Evolutionary conservation across 345 rosid species (phyloP), one percentile per base, ranked within the genome.

Genomic region (Mercurialis annua): DNA sequence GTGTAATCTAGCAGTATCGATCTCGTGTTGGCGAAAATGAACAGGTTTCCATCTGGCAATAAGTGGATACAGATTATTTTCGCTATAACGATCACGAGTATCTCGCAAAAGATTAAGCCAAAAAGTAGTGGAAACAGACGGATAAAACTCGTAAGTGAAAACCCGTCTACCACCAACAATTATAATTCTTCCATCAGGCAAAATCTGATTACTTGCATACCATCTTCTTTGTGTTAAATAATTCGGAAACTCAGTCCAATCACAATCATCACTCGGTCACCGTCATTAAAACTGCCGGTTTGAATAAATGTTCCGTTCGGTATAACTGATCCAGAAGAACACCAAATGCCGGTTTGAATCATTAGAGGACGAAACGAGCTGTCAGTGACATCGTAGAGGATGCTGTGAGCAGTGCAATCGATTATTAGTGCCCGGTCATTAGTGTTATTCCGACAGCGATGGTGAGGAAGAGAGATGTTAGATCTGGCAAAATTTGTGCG

Each of bases 61-160:
- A 92, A 89, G 60, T 10, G 98, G 98, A 69, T 92, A 92, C 47
- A 92, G 72, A 60, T 92, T 90, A 80, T 92, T 84, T 80, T 92
- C 98, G n/a, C 49, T 63, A 1, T 18, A 46, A 7, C 38, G 54
- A 63, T 90, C 93, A 10, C 61, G 62, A 0, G 97, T 90, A 34
- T 86, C 84, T 18, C 59, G 14, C 21, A 92, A 73, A 44, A 92
- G 83, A 18, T 59, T 61, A 15, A 92, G 75, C 69, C 52, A 29
- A 36, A 72, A 62, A 34, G 60, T 50, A 23, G 44, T 51, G 0
- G 58, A 43, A n/a, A 55, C 52, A 0, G 59, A 44, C 1, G 96
- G 92, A 34, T 75, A 88, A n/a, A 87, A 73, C 78, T 92, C 98
- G 43, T 77, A 92, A 59, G 66, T 86, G 64, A 72, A 85, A n/a